Percentiles rank a stretch among this genome's conserved stretches.
These are phyloP conservation scores for Flueggea neowawraea DNA, from an alignment of 441 rosid genomes.

Conservation along the genomic window DNA sequence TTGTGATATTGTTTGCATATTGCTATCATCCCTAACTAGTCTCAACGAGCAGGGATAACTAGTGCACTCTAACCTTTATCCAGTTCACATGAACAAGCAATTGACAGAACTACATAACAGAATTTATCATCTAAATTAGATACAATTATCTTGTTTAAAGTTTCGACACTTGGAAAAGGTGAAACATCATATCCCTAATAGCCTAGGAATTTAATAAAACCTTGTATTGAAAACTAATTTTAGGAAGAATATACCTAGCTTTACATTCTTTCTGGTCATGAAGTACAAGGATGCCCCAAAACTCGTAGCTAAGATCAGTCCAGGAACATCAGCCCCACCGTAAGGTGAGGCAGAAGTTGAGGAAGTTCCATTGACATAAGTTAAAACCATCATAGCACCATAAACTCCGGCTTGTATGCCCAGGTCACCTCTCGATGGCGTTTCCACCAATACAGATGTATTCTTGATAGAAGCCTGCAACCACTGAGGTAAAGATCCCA, in stretches of 20 bases:
- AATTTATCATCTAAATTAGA: background rate
- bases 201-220: background rate
- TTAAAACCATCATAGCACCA: conserved; percentile 84
- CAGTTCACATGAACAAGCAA: background rate
- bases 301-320: conserved; percentile 74
- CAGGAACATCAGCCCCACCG: conserved; percentile 82
- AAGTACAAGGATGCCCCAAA: conserved; percentile 93
- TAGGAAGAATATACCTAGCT: conserved; percentile 51
- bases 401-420: conserved; percentile 89
- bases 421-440: conserved; percentile 62
- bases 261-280: conserved; percentile 80
- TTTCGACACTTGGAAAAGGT: background rate
- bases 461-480: conserved; percentile 54
- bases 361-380: conserved; percentile 75
- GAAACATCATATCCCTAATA: background rate
- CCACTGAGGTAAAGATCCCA: conserved; percentile 73
- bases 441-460: conserved; percentile 56
- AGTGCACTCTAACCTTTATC: background rate
- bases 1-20: too few species aligned
- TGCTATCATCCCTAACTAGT: too few species aligned
- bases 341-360: conserved; percentile 40
- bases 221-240: background rate
- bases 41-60: background rate
- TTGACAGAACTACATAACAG: background rate
- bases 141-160: background rate